Percentiles rank a stretch among this genome's conserved stretches.
phyloP scores from a whole-genome alignment of 2,329 filamentous ascomycete genomes.

The Corniculantispora saksenae region DNA sequence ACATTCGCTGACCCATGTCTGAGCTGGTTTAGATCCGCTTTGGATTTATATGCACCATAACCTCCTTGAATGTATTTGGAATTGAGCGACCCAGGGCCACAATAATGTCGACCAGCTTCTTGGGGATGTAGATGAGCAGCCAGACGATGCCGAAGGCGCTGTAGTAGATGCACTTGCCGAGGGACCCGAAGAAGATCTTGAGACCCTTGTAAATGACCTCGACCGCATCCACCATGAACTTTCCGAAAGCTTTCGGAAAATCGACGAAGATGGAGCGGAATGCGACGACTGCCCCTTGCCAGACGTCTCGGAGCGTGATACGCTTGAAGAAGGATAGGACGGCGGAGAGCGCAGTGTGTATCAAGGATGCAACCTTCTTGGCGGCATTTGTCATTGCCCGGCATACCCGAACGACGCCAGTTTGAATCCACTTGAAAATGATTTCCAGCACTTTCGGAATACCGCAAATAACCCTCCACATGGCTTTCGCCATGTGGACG shows the following conservation, averaged over 20 bases:
- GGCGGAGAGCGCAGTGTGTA: constrained; percentile 39
- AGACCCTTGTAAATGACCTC: constrained; percentile 31
- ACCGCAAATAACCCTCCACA: constrained; percentile 25
- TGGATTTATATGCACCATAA: constrained; percentile 39
- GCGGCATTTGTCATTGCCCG: constrained; percentile 29
- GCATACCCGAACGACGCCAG: constrained; percentile 29
- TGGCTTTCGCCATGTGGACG: constrained; percentile 14
- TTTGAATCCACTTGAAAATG: constrained; percentile 32
- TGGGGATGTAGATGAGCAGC: constrained; percentile 36
- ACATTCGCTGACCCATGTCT: neutral
- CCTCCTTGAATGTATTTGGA: constrained; percentile 35
- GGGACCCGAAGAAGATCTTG: constrained; percentile 31
- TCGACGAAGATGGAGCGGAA: constrained; percentile 35
- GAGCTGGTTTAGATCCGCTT: constrained; percentile 29
- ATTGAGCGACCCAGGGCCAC: constrained; percentile 33
- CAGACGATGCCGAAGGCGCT: constrained; percentile 29
- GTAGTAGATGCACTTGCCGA: constrained; percentile 32
- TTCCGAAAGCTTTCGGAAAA: constrained; percentile 30
- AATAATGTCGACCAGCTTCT: constrained; percentile 34
- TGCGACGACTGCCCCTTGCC: constrained; percentile 35
- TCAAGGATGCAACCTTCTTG: constrained; percentile 31
- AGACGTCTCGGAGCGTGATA: constrained; percentile 43
- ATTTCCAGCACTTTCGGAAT: constrained; percentile 30
- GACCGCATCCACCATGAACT: constrained; percentile 27
- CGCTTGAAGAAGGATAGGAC: constrained; percentile 35